Conservation (phyloP, 176 grass and related monocot species). For the Eragrostis curvula region DNA sequence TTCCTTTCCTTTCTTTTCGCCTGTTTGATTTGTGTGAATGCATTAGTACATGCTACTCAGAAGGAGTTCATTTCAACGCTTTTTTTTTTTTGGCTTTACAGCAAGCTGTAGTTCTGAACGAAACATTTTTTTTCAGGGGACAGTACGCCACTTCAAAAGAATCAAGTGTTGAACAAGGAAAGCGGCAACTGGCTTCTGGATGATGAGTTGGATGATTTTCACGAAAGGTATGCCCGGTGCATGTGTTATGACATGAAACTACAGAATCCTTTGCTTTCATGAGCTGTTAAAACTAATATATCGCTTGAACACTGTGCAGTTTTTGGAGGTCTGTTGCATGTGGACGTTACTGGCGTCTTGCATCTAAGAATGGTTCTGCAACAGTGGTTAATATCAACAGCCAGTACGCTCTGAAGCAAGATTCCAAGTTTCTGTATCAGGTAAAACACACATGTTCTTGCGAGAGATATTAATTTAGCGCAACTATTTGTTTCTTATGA, state of each 20-base stretch:
- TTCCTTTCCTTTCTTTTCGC: neutral
- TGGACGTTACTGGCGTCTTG: neutral
- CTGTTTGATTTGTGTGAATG: neutral
- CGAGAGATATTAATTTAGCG: no score
- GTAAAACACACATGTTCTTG: no score
- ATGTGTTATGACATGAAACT: neutral
- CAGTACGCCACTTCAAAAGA: neutral
- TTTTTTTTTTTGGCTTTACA: no score
- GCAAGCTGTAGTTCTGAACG: neutral
- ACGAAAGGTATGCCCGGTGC: neutral
- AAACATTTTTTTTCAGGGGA: neutral
- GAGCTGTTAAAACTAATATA: neutral
- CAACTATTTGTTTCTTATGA: no score
- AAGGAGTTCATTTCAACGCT: neutral
- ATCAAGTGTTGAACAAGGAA: neutral
- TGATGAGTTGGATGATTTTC: neutral
- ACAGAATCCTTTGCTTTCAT: neutral
- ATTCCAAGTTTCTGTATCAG: neutral
- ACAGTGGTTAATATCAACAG: neutral
- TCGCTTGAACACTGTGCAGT: neutral
- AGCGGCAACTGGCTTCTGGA: neutral
- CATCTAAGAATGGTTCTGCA: neutral
- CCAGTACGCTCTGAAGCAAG: neutral
- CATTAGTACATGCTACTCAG: neutral
- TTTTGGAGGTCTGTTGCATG: neutral